Base-by-base conservation (phyloP, 352 stramenopile genomes). In the Aphanomyces euteiches region DNA sequence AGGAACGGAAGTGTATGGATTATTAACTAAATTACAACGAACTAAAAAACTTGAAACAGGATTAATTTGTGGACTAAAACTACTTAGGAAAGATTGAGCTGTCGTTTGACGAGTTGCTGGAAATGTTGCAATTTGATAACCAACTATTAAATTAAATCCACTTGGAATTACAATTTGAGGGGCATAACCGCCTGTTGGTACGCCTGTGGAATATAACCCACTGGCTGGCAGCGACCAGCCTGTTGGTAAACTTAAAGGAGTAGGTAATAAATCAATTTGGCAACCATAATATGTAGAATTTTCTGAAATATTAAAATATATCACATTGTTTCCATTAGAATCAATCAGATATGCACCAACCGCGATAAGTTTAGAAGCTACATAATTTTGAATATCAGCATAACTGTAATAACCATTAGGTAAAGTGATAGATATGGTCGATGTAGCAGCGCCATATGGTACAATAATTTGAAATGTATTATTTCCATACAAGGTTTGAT, bases 301-400 rank as follows among this genome's bases (percentile, higher is more conserved):
- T 15, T 56, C 64, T 12, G 19, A 38, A 3, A 78, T 45, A 60
- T 75, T 48, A 34, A 78, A 41, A 39, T 74, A 78, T 53, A 70
- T 61, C 1, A 73, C 45, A 21, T 73, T 65, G 38, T 75, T 73
- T 7, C 66, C 66, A 39, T 69, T 47, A 3, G 50, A 4, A 56
- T 78, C 63, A 39, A 78, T 72, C 12, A 78, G 58, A 67, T 78
- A 78, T 1, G 69, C 69, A 58, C 73, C 73, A 47, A 38, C 66
- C 43, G 61, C 41, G 39, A 68, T 41, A 7, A 78, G 41, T 41
- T 37, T 50, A 13, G 7, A 58, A 41, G 75, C 66, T 65, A 75
- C 75, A 56, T 37, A 68, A 15, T 19, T 21, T 56, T 68, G 72
- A 15, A 78, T 60, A 69, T 78, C 66, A 67, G 21, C 7, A 56